Percentiles rank a stretch among this genome's conserved stretches.
Conservation (phyloP, 2,329 filamentous ascomycete species). For the Torrubiella hemipterigena region DNA sequence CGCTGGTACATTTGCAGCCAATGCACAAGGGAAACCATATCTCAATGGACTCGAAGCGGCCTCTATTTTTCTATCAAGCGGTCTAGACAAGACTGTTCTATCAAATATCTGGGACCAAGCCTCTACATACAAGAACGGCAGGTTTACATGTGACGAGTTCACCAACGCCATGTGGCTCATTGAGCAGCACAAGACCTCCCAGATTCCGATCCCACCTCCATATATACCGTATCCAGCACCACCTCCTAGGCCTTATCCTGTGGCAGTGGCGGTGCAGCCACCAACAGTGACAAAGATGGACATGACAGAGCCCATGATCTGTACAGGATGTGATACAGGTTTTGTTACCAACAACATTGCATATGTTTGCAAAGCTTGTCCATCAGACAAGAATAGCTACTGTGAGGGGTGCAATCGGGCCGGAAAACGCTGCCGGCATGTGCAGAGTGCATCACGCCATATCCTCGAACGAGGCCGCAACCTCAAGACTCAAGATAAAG, state of each 20-base stretch:
- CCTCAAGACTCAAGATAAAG: slow-evolving; percentile 3
- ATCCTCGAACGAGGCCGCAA: background rate
- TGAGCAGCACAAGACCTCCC: slow-evolving; percentile 5
- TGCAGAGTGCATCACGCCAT: slow-evolving; percentile 5
- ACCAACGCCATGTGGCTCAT: slow-evolving; percentile 13
- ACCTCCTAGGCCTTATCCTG: background rate
- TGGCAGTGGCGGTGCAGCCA: too few relatives aligned
- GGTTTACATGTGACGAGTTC: slow-evolving; percentile 12
- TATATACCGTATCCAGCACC: background rate
- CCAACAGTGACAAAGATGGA: slow-evolving; percentile 1
- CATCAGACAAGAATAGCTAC: slow-evolving; percentile 1
- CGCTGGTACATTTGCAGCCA: background rate
- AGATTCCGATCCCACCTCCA: background rate
- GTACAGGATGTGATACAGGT: slow-evolving; percentile 4
- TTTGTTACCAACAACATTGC: slow-evolving; percentile 3
- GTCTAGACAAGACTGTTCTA: slow-evolving; percentile 8
- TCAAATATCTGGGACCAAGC: slow-evolving; percentile 13
- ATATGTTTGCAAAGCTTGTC: too few relatives aligned
- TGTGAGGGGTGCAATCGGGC: slow-evolving; percentile 1
- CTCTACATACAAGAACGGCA: slow-evolving; percentile 11
- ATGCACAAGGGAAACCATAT: slow-evolving; percentile 7
- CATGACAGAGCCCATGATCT: slow-evolving; percentile 6
- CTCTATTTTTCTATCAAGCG: slow-evolving; percentile 9
- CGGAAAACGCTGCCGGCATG: background rate
- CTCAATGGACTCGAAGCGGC: slow-evolving; percentile 11